Evolutionary conservation across 1,284 basidiomycete genomes (phyloP).

Genomic region (Serendipita sp.): DNA sequence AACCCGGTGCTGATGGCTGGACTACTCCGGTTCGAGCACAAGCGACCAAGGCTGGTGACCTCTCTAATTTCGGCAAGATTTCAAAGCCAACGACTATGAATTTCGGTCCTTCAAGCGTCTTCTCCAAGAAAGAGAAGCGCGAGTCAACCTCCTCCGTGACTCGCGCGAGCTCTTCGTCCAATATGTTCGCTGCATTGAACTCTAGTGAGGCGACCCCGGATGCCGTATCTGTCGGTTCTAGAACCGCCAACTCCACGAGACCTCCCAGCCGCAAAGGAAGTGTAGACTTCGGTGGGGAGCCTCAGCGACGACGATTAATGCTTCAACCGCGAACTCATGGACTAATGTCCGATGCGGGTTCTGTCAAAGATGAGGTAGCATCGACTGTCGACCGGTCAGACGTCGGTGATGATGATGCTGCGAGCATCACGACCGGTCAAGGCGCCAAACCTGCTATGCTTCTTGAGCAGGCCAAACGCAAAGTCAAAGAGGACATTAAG

Average conservation of each 20-base stretch:
- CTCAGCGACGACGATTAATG: conserved; percentile 62
- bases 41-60: conserved; percentile 69
- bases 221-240: conserved; percentile 30
- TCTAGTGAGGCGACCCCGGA: conserved; percentile 34
- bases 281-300: conserved; percentile 28
- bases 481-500: conserved; percentile 68
- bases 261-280: conserved; percentile 35
- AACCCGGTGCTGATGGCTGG: conserved; percentile 70
- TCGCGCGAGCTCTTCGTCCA: conserved; percentile 61
- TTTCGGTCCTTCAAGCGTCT: conserved; percentile 70
- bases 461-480: conserved; percentile 57
- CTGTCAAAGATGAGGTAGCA: conserved; percentile 27
- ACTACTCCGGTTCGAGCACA: conserved; percentile 57
- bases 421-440: conserved; percentile 37
- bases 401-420: conserved; percentile 19
- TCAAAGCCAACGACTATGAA: conserved; percentile 45
- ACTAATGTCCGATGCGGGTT: background rate
- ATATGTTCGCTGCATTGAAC: conserved; percentile 77
- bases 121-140: conserved; percentile 51
- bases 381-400: background rate
- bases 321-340: conserved; percentile 38
- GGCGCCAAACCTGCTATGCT: conserved; percentile 37
- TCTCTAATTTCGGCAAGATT: conserved; percentile 80
- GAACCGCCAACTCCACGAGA: conserved; percentile 13
- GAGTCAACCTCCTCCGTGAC: conserved; percentile 50